Base-by-base conservation (phyloP, 2,329 filamentous ascomycete species). In the Colletotrichum lupini region DNA sequence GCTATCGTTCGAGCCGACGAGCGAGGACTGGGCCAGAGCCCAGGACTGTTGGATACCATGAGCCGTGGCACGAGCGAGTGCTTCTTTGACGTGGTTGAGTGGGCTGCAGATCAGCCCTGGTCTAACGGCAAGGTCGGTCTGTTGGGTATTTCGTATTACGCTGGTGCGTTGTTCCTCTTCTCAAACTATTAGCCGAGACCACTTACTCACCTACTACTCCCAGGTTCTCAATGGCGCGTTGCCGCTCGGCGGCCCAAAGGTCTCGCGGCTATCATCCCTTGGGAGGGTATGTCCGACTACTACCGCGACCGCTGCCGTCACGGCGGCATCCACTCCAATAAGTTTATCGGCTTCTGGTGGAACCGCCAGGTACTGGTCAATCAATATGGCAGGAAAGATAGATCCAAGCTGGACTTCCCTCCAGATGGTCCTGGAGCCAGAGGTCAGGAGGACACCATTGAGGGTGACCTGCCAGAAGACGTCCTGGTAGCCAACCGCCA, bases 301-400 rank as follows among this genome's bases (percentile, higher is more conserved):
- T 89, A 89, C 77, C 80, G 87, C 1, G 90, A 92, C 73, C 82
- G 89, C 1, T 90, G 88, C 74, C 85, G 89, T 0, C 90, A 92
- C 70, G 90, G 90, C 1, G 90, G 90, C 0, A 92, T 92, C 58
- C 78, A 91, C 2, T 89, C 88, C 0, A 87, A 91, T 75, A 79
- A 78, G 0, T 91, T 91, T 76, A 92, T 92, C 76, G 77, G 82
- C 14, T 89, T 92, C 76, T 93, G 91, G 91, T 93, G 91, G 91
- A 87, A 92, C 77, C 85, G 90, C 0, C 91, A 93, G 78, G 90
- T 93, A 7, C 82, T 92, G 8, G 84, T 85, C 0, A 94, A 93
- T 77, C 92, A 94, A 79, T 94, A 94, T 73, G 92, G 92, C 1
- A 84, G 84, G 11, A 84, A 86, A 2, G 87, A 86, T 1, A 81